A percentile compares a stretch with the other conserved stretches of the same genome.
Evolutionary conservation across 163 green algal genomes (phyloP).

Genomic region (Smithsoniella earleae): DNA sequence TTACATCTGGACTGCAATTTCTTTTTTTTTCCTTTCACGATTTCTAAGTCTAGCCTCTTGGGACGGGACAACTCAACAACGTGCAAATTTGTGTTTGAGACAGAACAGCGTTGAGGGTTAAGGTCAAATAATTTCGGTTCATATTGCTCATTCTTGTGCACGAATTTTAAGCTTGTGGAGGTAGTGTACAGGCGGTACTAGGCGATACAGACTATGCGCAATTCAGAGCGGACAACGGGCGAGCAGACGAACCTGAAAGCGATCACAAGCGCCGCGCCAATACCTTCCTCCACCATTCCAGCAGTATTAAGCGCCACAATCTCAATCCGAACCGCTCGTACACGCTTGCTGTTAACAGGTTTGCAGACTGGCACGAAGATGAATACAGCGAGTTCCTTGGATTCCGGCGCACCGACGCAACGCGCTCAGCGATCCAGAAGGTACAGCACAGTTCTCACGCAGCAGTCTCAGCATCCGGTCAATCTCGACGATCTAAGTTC

Average conservation of each 20-base stretch:
- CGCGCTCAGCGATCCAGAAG: too few species aligned
- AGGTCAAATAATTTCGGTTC: too few species aligned
- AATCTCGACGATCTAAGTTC: background rate
- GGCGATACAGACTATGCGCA: slow-evolving; percentile 31
- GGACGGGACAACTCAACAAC: too few species aligned
- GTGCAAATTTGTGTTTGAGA: too few species aligned
- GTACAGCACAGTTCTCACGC: background rate
- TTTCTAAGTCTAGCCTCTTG: too few species aligned
- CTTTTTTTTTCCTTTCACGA: too few species aligned
- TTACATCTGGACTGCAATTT: too few species aligned
- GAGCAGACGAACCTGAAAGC: background rate
- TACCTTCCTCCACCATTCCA: slow-evolving; percentile 30
- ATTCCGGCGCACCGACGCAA: slow-evolving; percentile 20
- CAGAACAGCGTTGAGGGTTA: too few species aligned
- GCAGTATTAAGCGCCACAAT: slow-evolving; percentile 31
- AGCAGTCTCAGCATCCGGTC: background rate
- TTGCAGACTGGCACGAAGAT: slow-evolving; percentile 51
- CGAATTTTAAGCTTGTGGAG: background rate
- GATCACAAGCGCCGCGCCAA: slow-evolving; percentile 25
- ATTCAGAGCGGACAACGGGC: slow-evolving; percentile 13
- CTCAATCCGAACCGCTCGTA: slow-evolving; percentile 31
- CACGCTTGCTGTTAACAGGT: slow-evolving; percentile 49
- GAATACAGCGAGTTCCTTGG: slow-evolving; percentile 41
- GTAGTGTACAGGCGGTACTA: background rate
- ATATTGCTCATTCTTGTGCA: background rate